phyloP scores from a whole-genome alignment of 495 filamentous ascomycete genomes.

The Aspergillus saccharolyticus region DNA sequence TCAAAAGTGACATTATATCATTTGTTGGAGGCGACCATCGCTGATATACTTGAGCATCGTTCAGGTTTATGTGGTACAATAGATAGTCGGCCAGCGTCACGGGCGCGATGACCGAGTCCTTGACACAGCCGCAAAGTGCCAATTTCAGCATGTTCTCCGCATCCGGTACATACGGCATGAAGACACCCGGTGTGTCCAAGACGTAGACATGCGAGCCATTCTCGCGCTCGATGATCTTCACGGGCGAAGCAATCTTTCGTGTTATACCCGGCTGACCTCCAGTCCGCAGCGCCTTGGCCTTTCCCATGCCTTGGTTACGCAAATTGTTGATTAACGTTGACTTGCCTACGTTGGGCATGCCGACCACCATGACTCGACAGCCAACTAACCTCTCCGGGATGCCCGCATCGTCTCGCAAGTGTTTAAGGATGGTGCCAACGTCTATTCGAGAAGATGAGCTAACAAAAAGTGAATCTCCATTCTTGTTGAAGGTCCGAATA shows the following conservation, averaged over 20 bases:
- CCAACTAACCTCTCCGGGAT: constrained; percentile 55
- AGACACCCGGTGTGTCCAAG: constrained; percentile 78
- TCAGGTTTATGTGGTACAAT: constrained; percentile 73
- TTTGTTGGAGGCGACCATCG: constrained; percentile 73
- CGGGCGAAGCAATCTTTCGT: constrained; percentile 72
- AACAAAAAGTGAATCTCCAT: constrained; percentile 61
- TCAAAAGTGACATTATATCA: constrained; percentile 65
- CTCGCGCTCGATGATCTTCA: constrained; percentile 67
- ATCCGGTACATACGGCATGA: constrained; percentile 83
- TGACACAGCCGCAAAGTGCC: constrained; percentile 82
- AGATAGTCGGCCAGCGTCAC: constrained; percentile 82
- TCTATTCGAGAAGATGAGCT: constrained; percentile 46
- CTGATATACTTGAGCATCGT: constrained; percentile 53
- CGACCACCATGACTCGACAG: constrained; percentile 77
- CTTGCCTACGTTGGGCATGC: constrained; percentile 95
- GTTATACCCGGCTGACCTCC: constrained; percentile 88
- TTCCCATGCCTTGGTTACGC: constrained; percentile 59
- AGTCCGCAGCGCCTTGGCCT: constrained; percentile 74
- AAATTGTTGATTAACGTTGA: constrained; percentile 86
- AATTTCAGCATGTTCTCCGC: constrained; percentile 89
- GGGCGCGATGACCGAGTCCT: constrained; percentile 74
- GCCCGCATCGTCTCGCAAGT: constrained; percentile 45
- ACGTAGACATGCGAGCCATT: constrained; percentile 56
- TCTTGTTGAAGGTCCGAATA: constrained; percentile 55
- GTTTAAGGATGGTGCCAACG: constrained; percentile 51